Conservation (phyloP, 2,329 filamentous ascomycete species). For the Cytospora piceae region DNA sequence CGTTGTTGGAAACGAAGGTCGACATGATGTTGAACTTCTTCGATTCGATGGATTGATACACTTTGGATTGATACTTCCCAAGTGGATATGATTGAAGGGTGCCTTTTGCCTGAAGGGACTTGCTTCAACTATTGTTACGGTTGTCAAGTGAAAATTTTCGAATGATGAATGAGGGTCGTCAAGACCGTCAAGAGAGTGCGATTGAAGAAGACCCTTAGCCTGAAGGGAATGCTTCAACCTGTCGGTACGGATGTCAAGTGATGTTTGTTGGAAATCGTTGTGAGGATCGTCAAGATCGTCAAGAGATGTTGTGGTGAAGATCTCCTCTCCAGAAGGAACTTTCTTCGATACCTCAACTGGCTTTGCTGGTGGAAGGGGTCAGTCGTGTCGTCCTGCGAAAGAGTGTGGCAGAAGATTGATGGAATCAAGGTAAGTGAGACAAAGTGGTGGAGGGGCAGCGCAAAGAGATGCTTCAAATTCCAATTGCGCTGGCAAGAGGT, state of each 20-base stretch:
- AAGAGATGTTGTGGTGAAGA: neutral
- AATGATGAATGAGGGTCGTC: neutral
- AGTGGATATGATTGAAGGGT: neutral
- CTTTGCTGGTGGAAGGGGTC: neutral
- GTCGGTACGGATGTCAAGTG: neutral
- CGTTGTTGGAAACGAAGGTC: constrained; percentile 9
- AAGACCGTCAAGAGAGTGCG: neutral
- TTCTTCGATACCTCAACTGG: neutral
- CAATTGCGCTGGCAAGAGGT: neutral
- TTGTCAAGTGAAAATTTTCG: constrained; percentile 5
- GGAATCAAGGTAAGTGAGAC: neutral
- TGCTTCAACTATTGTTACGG: constrained; percentile 13
- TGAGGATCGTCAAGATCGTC: neutral
- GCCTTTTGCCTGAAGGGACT: constrained; percentile 16
- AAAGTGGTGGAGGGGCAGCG: neutral
- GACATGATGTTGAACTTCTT: constrained; percentile 12
- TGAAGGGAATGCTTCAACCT: neutral
- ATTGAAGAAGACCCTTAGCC: neutral
- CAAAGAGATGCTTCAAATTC: neutral
- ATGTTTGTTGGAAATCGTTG: neutral
- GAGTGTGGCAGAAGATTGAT: neutral
- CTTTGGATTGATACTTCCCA: constrained; percentile 2
- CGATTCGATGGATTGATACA: neutral
- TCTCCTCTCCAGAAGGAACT: neutral
- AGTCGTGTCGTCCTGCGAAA: neutral